A percentile compares a stretch with the other conserved stretches of the same genome.
phyloP scores from a whole-genome alignment of 2,329 filamentous ascomycete species.

The Scorias spongiosa region DNA sequence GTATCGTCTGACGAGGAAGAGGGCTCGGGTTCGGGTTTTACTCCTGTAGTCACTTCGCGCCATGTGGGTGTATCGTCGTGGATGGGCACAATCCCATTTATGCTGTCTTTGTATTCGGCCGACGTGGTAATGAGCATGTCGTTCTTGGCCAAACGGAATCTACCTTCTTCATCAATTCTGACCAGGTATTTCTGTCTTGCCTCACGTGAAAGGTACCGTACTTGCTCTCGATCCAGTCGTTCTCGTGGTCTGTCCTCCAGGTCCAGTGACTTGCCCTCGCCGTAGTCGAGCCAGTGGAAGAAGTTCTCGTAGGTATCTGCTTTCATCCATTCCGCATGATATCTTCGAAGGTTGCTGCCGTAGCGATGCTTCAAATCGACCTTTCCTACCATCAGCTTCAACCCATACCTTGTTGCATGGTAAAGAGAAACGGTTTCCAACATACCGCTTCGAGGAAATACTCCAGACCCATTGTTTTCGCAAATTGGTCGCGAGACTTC shows the following conservation, averaged over 20 bases:
- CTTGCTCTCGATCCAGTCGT: constrained; percentile 59
- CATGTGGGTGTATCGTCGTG: constrained; percentile 30
- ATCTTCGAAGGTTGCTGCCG: constrained; percentile 64
- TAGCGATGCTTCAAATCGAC: constrained; percentile 61
- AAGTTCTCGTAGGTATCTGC: constrained; percentile 69
- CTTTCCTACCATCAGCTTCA: not conserved
- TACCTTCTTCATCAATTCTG: constrained; percentile 55
- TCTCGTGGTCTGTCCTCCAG: constrained; percentile 58
- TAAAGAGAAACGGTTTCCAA: constrained; percentile 27
- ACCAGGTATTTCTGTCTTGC: constrained; percentile 72
- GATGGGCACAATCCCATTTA: constrained; percentile 42
- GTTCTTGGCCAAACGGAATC: constrained; percentile 79
- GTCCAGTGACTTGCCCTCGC: constrained; percentile 56
- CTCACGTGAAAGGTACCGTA: constrained; percentile 70
- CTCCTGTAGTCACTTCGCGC: constrained; percentile 21
- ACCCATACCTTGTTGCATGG: not conserved
- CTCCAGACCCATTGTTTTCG: constrained; percentile 69
- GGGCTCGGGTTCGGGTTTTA: constrained; percentile 7
- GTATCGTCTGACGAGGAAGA: constrained; percentile 12
- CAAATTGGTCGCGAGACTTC: constrained; percentile 45
- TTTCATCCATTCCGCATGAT: constrained; percentile 74
- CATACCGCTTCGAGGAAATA: constrained; percentile 73
- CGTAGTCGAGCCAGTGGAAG: constrained; percentile 85
- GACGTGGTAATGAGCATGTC: constrained; percentile 62
- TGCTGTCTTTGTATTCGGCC: constrained; percentile 60